These are phyloP conservation scores for Circinella umbellata DNA, from an alignment of 371 early-diverging fungal genomes.

Conservation along the genomic window DNA sequence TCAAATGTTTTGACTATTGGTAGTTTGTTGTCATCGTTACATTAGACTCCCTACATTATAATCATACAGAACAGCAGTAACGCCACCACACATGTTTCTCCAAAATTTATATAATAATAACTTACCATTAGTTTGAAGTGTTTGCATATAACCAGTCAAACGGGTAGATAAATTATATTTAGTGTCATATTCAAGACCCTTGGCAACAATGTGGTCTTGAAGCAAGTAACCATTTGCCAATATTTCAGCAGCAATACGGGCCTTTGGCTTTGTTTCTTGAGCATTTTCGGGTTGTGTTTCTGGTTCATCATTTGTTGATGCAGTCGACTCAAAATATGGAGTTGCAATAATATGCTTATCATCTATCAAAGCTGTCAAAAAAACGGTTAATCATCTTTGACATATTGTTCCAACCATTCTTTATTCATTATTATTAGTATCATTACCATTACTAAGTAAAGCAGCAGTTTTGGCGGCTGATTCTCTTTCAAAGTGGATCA, in stretches of 20 bases:
- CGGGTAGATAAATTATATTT: constrained; percentile 54
- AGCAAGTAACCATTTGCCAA: constrained; percentile 67
- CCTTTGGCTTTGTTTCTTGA: constrained; percentile 66
- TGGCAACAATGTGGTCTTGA: constrained; percentile 63
- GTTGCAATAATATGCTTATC: constrained; percentile 63
- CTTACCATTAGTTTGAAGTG: constrained; percentile 41
- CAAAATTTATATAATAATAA: neutral
- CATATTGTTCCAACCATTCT: too few relatives aligned
- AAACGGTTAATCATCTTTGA: neutral
- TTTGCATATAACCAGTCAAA: constrained; percentile 31
- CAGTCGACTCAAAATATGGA: constrained; percentile 55
- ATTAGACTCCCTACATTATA: too few relatives aligned
- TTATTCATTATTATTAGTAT: too few relatives aligned
- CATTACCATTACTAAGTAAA: constrained; percentile 60
- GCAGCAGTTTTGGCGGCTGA: constrained; percentile 73
- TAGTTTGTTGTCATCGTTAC: too few relatives aligned
- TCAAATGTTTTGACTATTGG: constrained; percentile 55
- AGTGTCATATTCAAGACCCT: constrained; percentile 62
- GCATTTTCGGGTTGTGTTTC: constrained; percentile 26
- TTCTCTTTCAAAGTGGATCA: constrained; percentile 66
- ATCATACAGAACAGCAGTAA: neutral
- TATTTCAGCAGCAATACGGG: constrained; percentile 65
- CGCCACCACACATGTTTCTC: neutral
- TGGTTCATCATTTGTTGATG: constrained; percentile 22
- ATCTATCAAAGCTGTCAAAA: constrained; percentile 59